Percentiles rank a stretch among this genome's conserved stretches.
These are phyloP conservation scores for Nitzschia sp. DNA, from an alignment of 108 stramenopile genomes.

Conservation along the genomic window DNA sequence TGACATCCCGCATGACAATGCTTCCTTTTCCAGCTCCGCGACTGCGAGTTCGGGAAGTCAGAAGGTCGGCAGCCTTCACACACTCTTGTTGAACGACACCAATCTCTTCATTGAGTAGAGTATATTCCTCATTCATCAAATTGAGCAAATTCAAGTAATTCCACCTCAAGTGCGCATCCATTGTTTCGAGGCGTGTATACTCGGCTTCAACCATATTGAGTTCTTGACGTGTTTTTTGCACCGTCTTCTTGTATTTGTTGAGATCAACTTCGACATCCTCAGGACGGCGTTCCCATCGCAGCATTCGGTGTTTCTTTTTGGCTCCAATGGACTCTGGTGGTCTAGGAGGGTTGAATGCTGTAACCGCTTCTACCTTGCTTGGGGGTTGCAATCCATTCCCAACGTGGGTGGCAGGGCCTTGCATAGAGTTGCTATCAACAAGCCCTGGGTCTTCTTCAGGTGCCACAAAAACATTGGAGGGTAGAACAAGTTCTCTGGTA, in stretches of 20 bases:
- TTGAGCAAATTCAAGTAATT: conserved; percentile 65
- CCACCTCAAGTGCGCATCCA: conserved; percentile 55
- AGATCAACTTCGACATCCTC: conserved; percentile 75
- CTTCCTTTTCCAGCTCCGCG: conserved; percentile 48
- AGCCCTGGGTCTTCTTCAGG: conserved; percentile 19
- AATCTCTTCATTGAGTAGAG: conserved; percentile 51
- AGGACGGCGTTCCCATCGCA: conserved; percentile 80
- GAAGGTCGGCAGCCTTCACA: conserved; percentile 58
- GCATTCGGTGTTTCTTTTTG: conserved; percentile 79
- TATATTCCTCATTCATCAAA: conserved; percentile 51
- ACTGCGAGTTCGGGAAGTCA: conserved; percentile 53
- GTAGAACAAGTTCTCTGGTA: conserved; percentile 16
- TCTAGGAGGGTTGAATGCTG: conserved; percentile 82
- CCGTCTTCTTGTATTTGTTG: conserved; percentile 75
- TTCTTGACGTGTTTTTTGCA: conserved; percentile 67
- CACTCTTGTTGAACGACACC: conserved; percentile 46
- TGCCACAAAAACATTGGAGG: conserved; percentile 45
- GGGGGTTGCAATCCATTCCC: conserved; percentile 43
- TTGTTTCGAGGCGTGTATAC: conserved; percentile 54
- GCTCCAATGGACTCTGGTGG: conserved; percentile 79
- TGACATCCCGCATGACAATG: conserved; percentile 65
- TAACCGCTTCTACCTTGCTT: conserved; percentile 60
- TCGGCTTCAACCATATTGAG: conserved; percentile 60
- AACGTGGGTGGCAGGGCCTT: conserved; percentile 5
- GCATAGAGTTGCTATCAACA: conserved; percentile 2